Percentiles rank a stretch among this genome's conserved stretches.
Evolutionary conservation across 306 rosid genomes (phyloP).

Genomic region (Medicago truncatula): DNA sequence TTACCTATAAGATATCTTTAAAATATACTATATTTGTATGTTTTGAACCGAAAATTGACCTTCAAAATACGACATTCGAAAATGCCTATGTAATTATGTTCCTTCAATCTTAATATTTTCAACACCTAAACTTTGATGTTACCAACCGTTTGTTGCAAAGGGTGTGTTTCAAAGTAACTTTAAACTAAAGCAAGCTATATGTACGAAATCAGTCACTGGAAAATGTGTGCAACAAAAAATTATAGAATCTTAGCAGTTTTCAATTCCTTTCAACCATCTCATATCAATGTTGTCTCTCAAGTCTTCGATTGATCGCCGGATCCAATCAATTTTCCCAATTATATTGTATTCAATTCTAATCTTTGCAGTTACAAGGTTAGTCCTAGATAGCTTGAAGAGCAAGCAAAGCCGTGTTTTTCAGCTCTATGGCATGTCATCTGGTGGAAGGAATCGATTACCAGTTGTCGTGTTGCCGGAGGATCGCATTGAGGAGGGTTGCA

Average conservation of each 20-base stretch:
- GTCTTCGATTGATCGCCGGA: slow-evolving; percentile 52
- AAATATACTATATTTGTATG: too few relatives aligned
- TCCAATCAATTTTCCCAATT: slow-evolving; percentile 62
- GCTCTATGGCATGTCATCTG: slow-evolving; percentile 44
- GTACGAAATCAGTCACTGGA: background rate
- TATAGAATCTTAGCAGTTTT: background rate
- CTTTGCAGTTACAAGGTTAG: slow-evolving; percentile 62
- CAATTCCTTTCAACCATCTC: slow-evolving; percentile 21
- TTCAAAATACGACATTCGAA: too few relatives aligned
- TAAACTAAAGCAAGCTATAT: slow-evolving; percentile 51
- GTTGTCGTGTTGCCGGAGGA: slow-evolving; percentile 60
- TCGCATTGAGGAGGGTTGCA: slow-evolving; percentile 61
- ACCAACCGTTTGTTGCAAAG: slow-evolving; percentile 84
- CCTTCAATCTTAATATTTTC: too few relatives aligned
- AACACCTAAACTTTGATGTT: slow-evolving; percentile 50
- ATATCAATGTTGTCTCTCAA: slow-evolving; percentile 51
- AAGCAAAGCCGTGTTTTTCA: slow-evolving; percentile 49
- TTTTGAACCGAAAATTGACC: too few relatives aligned
- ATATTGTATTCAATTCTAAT: slow-evolving; percentile 69
- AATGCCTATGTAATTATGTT: too few relatives aligned
- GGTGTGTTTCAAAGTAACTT: slow-evolving; percentile 44
- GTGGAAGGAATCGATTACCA: slow-evolving; percentile 46
- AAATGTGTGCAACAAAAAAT: slow-evolving; percentile 23
- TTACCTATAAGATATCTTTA: too few relatives aligned
- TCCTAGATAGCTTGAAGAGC: slow-evolving; percentile 66